Conservation (phyloP, 441 rosid genomes). For the Populus trichocarpa region DNA sequence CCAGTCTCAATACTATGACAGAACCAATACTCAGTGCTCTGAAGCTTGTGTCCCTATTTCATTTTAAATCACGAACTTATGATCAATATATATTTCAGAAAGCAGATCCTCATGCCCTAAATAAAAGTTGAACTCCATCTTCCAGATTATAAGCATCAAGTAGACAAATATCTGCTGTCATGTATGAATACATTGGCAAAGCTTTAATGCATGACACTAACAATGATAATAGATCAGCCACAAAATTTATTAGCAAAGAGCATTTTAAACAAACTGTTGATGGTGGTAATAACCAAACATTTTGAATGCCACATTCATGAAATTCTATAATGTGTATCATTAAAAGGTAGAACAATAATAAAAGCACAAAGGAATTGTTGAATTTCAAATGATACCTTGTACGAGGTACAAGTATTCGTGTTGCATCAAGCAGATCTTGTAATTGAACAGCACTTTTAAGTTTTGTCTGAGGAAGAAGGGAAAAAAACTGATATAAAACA, state of each 20-base stretch:
- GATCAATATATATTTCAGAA: background rate
- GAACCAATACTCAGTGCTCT: background rate
- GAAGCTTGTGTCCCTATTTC: background rate
- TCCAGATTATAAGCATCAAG: background rate
- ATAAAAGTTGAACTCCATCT: background rate
- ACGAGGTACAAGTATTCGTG: slow-evolving; percentile 96
- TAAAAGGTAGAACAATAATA: background rate
- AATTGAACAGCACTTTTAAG: slow-evolving; percentile 97
- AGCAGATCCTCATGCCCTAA: background rate
- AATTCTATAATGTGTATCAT: background rate
- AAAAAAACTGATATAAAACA: background rate
- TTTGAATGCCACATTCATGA: background rate
- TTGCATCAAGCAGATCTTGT: slow-evolving; percentile 99
- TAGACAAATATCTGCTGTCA: background rate
- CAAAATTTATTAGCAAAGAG: background rate
- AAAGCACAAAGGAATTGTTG: slow-evolving; percentile 2
- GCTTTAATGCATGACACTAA: background rate
- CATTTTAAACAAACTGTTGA: background rate
- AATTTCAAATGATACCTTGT: slow-evolving; percentile 52
- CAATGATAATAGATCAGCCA: background rate
- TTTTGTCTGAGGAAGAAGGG: slow-evolving; percentile 68
- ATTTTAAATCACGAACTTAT: background rate
- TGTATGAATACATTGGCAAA: background rate
- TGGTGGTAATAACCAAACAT: background rate
- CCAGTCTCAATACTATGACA: background rate